phyloP scores from a whole-genome alignment of 805 yeast species.

The Lachancea sp. region DNA sequence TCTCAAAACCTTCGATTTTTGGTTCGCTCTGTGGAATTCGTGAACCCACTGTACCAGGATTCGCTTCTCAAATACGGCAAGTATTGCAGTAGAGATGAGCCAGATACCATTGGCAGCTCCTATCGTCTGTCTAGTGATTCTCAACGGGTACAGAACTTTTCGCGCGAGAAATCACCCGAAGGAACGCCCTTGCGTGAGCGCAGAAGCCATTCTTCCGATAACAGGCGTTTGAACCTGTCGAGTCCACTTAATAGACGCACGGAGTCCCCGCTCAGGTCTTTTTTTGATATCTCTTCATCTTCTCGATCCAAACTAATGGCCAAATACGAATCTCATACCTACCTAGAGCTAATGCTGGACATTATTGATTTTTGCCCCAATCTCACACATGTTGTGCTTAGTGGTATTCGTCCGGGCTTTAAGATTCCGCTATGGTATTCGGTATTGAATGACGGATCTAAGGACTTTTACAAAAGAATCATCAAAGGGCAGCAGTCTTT shows the following conservation, averaged over 20 bases:
- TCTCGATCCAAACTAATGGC: conserved; percentile 17
- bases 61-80: conserved; percentile 30
- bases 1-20: conserved; percentile 25
- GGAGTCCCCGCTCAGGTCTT: neutral
- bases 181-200: conserved; percentile 2
- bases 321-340: conserved; percentile 26
- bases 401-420: conserved; percentile 47
- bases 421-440: conserved; percentile 43
- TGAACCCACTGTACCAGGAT: conserved; percentile 30
- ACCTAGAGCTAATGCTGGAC: conserved; percentile 35
- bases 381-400: conserved; percentile 35
- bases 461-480: conserved; percentile 30
- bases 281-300: conserved; percentile 1
- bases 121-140: conserved; percentile 12
- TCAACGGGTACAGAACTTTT: neutral
- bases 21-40: conserved; percentile 25
- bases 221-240: conserved; percentile 1
- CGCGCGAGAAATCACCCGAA: conserved; percentile 2
- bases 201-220: conserved; percentile 1
- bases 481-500: conserved; percentile 30
- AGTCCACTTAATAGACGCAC: neutral
- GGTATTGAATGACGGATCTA: conserved; percentile 29
- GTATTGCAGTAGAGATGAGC: conserved; percentile 17
- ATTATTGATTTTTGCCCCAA: conserved; percentile 45
- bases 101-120: conserved; percentile 24